Percentiles rank a stretch among this genome's conserved stretches.
Evolutionary conservation across 345 rosid species (phyloP).

Genomic region (Mallotus nudiflorus): DNA sequence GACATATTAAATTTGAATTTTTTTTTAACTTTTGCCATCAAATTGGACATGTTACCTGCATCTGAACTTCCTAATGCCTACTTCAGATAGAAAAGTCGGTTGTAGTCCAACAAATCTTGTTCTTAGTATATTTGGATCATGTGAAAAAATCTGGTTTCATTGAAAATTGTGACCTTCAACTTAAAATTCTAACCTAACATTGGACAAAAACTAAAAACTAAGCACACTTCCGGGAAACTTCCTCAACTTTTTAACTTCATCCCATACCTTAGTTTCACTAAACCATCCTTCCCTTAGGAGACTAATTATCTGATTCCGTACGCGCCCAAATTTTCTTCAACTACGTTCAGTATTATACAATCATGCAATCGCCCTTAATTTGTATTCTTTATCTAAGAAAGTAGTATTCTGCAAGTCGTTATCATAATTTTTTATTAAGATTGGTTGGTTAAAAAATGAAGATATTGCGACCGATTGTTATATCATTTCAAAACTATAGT

Average conservation of each 20-base stretch:
- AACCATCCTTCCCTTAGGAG: background rate
- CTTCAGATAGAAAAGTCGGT: background rate
- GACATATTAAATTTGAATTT: no score
- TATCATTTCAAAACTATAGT: constrained; percentile 11
- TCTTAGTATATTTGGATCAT: background rate
- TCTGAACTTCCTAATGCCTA: background rate
- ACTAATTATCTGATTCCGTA: background rate
- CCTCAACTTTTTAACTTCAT: background rate
- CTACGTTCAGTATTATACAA: background rate
- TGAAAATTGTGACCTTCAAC: background rate
- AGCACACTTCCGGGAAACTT: background rate
- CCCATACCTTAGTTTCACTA: background rate
- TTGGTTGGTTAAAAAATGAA: background rate
- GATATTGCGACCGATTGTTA: constrained; percentile 10
- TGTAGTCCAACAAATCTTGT: background rate
- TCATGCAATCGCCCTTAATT: background rate
- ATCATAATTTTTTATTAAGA: no score
- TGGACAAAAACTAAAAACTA: background rate
- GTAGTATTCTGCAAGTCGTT: no score
- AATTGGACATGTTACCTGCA: background rate
- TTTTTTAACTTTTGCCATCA: no score
- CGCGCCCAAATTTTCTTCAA: background rate
- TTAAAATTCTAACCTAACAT: background rate
- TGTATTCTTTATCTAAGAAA: no score
- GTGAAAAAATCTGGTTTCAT: background rate